Conservation (phyloP, 2,329 filamentous ascomycete genomes). For the Dryadomyces quercus-mongolicae region DNA sequence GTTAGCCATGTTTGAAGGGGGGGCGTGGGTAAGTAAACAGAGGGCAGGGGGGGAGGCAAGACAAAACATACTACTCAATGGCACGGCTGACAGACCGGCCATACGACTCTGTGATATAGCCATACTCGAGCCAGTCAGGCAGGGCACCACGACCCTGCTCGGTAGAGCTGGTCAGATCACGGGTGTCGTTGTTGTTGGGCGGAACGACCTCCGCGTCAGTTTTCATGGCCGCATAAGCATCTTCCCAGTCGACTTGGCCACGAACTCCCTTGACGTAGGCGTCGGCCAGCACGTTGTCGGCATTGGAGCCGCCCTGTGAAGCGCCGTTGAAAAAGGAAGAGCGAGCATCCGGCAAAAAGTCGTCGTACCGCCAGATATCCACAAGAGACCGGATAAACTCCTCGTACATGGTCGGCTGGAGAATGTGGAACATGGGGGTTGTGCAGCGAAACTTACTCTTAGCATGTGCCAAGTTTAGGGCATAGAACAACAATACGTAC, state of each 20-base stretch:
- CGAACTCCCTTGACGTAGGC: conserved; percentile 58
- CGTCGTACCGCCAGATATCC: conserved; percentile 54
- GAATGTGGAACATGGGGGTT: conserved; percentile 51
- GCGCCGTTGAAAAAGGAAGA: conserved; percentile 59
- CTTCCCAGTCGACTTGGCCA: conserved; percentile 50
- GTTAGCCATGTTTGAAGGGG: too few species aligned
- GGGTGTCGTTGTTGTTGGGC: conserved; percentile 43
- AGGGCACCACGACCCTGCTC: conserved; percentile 58
- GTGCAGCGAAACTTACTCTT: conserved; percentile 43
- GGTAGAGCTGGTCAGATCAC: conserved; percentile 47
- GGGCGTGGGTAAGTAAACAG: too few species aligned
- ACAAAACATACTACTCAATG: conserved; percentile 46
- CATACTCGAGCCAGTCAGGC: conserved; percentile 52
- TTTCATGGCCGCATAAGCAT: conserved; percentile 50
- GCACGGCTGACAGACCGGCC: conserved; percentile 50
- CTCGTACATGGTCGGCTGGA: conserved; percentile 50
- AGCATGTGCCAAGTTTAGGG: not conserved
- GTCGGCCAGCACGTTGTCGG: conserved; percentile 61
- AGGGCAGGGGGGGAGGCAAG: too few species aligned
- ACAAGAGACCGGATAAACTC: conserved; percentile 56
- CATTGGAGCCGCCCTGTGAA: conserved; percentile 57
- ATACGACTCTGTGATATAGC: conserved; percentile 53
- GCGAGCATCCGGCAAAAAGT: conserved; percentile 52
- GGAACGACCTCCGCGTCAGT: conserved; percentile 55
- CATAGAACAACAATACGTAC: conserved; percentile 15